phyloP scores from a whole-genome alignment of 2,329 filamentous ascomycete genomes.

The Fusarium camptoceras region DNA sequence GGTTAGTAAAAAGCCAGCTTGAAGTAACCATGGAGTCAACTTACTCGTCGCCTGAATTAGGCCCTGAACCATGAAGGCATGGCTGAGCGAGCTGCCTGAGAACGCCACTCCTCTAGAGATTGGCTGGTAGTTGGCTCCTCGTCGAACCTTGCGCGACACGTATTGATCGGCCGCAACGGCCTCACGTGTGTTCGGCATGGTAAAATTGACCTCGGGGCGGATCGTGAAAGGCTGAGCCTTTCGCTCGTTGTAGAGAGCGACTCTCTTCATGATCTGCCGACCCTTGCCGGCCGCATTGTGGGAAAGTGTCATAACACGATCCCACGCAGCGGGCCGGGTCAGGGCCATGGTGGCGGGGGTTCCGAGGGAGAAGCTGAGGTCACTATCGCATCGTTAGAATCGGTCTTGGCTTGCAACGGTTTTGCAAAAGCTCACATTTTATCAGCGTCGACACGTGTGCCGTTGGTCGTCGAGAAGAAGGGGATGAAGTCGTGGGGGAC shows the following conservation, averaged over 20 bases:
- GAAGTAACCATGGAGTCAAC: not conserved
- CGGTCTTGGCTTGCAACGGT: not conserved
- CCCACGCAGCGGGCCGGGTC: slow-evolving; percentile 48
- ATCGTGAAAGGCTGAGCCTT: not conserved
- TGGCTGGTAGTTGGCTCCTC: slow-evolving; percentile 3
- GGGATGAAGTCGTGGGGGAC: slow-evolving; percentile 43
- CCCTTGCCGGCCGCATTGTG: slow-evolving; percentile 40
- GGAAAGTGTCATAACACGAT: slow-evolving; percentile 47
- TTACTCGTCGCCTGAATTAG: slow-evolving; percentile 49
- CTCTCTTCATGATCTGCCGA: slow-evolving; percentile 52
- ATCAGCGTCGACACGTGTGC: slow-evolving; percentile 11
- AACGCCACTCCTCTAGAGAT: slow-evolving; percentile 4
- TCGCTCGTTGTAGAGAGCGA: slow-evolving; percentile 31
- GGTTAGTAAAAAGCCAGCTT: slow-evolving; percentile 21
- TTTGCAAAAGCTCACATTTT: slow-evolving; percentile 34
- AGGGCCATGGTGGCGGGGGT: slow-evolving; percentile 32
- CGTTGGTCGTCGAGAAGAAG: slow-evolving; percentile 43
- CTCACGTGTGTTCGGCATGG: not conserved
- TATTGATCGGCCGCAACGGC: slow-evolving; percentile 20
- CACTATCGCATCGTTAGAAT: slow-evolving; percentile 37
- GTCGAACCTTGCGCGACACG: slow-evolving; percentile 22
- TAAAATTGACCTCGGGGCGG: not conserved
- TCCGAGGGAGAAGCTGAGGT: slow-evolving; percentile 39
- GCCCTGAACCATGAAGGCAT: slow-evolving; percentile 14
- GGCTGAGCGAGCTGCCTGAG: slow-evolving; percentile 2